Evolutionary conservation across 2,329 filamentous ascomycete genomes (phyloP), one percentile per base, ranked within the genome.

Genomic region (Penicillium psychrosexuale): DNA sequence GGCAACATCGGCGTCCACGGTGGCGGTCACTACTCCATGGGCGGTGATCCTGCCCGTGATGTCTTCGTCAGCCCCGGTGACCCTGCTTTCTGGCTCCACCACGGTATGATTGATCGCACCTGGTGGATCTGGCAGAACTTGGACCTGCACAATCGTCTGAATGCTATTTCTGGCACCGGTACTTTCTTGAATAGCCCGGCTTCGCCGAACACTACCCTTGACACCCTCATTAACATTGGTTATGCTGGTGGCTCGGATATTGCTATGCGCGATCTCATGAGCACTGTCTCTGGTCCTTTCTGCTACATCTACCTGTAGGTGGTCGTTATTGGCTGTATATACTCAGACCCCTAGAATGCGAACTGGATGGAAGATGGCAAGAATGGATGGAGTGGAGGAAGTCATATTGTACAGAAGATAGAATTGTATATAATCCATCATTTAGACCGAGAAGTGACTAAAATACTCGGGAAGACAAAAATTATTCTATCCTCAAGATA

Each of bases 71-170:
- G 75, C 9, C 78, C 79, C 1, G 72, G 69, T 7, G 78, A 81
- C 37, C 77, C 77, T 3, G 69, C 66, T 30, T 81, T 81, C 66
- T 81, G 72, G 63, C 68, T 78, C 27, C 78, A 80, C 58, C 78
- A 81, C 55, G 71, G 71, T 2, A 74, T 75, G 67, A 76, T 81
- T 27, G 79, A 81, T 59, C 70, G 78, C 3, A 62, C 72, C 3
- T 82, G 72, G 68, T 79, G 76, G 76, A 78, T 76, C 13, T 82
- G 79, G 79, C 78, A 82, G 64, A 78, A 76, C 30, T 65, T 74
- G 44, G 72, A 79, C 46, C 60, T 71, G 36, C 60, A 64, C 45
- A 66, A 67, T 12, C 69, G 78, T 13, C 67, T 55, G 36, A 60
- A 66, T 53, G 69, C 64, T 5, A 72, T 81, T 51, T 68, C 64